These are phyloP conservation scores for Claviceps pusilla DNA, from an alignment of 2,329 filamentous ascomycete species.

Conservation along the genomic window DNA sequence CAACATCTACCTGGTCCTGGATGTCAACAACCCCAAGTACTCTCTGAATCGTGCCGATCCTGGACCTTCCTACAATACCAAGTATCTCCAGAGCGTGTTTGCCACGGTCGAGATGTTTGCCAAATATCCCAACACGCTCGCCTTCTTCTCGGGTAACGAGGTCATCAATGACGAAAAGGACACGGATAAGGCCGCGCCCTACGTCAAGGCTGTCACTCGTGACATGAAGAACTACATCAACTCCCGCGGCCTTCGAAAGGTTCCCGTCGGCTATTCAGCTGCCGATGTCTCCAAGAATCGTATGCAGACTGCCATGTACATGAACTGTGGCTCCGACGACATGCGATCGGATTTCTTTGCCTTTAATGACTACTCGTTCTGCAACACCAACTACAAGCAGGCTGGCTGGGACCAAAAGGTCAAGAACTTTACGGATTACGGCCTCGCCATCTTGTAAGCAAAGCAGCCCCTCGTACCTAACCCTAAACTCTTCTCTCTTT, in stretches of 20 bases:
- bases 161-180: constrained; percentile 54
- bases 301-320: constrained; percentile 73
- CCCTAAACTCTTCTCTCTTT: not conserved
- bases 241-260: constrained; percentile 42
- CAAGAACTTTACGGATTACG: constrained; percentile 72
- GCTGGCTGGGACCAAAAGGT: constrained; percentile 85
- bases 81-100: constrained; percentile 73
- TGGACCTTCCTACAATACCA: constrained; percentile 71
- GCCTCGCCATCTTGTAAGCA: constrained; percentile 62
- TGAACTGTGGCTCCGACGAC: constrained; percentile 82
- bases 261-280: constrained; percentile 62
- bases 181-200: constrained; percentile 52
- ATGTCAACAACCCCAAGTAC: constrained; percentile 82
- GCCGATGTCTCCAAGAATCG: constrained; percentile 79
- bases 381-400: constrained; percentile 51
- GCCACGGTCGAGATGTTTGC: constrained; percentile 75
- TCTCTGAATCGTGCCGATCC: constrained; percentile 68
- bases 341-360: constrained; percentile 79
- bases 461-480: not conserved
- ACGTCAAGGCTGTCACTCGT: constrained; percentile 65
- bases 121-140: constrained; percentile 72
- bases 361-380: constrained; percentile 85
- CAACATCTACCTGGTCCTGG: constrained; percentile 81
- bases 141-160: constrained; percentile 74
- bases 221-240: constrained; percentile 60